A percentile compares a stretch with the other conserved stretches of the same genome.
phyloP scores from a whole-genome alignment of 2,329 filamentous ascomycete genomes.

The Aureobasidium uvarum region DNA sequence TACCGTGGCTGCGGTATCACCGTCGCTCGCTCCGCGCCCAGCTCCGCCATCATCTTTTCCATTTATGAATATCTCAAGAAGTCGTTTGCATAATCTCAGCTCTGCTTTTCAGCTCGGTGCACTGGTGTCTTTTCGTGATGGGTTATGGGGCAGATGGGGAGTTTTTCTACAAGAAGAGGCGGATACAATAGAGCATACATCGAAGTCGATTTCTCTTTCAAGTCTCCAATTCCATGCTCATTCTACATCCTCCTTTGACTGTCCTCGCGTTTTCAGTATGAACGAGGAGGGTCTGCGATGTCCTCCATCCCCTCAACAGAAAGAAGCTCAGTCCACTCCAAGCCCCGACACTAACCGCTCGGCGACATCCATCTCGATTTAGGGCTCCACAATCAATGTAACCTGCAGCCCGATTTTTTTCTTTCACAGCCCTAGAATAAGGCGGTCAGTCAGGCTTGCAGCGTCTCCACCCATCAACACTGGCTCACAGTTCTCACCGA shows the following conservation, averaged over 20 bases:
- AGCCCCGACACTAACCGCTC: not conserved
- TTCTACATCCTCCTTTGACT: not conserved
- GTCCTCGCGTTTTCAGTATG: not conserved
- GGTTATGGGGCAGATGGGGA: not conserved
- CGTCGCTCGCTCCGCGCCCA: constrained; percentile 80
- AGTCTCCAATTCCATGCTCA: not conserved
- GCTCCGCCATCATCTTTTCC: constrained; percentile 97
- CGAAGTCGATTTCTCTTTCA: not conserved
- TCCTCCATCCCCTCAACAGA: not conserved
- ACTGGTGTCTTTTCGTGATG: not conserved
- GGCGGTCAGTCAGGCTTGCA: not conserved
- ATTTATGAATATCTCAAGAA: constrained; percentile 85
- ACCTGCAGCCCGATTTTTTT: not conserved
- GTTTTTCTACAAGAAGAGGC: not conserved
- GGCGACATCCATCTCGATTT: not conserved
- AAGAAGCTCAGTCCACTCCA: constrained; percentile 8
- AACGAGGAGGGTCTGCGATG: not conserved
- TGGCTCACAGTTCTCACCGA: too few relatives aligned
- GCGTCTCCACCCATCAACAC: not conserved
- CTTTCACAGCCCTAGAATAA: not conserved
- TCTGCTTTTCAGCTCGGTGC: constrained; percentile 1
- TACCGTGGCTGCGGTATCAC: constrained; percentile 97
- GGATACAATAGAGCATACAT: not conserved
- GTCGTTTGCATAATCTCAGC: constrained; percentile 50
- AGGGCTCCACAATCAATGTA: not conserved